phyloP scores from a whole-genome alignment of 495 filamentous ascomycete species.

The Aspergillus sparsus region DNA sequence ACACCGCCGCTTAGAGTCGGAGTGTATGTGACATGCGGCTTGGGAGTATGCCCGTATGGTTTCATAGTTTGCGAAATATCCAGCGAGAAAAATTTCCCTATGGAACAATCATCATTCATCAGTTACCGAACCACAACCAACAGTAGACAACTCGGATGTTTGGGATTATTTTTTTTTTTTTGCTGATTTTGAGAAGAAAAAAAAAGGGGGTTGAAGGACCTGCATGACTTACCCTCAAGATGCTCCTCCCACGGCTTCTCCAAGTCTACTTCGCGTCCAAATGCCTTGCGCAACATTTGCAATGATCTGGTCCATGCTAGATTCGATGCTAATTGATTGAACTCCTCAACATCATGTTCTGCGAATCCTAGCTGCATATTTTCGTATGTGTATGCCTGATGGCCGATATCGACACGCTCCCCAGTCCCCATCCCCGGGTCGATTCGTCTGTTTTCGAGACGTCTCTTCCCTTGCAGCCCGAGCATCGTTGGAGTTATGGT shows the following conservation, averaged over 20 bases:
- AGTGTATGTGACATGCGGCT: constrained; percentile 57
- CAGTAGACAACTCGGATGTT: too few species aligned
- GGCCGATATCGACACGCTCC: constrained; percentile 41
- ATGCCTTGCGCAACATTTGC: constrained; percentile 53
- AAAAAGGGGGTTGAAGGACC: neutral
- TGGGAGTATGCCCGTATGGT: constrained; percentile 50
- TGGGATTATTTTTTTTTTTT: too few species aligned
- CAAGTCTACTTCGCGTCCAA: constrained; percentile 59
- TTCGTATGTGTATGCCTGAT: constrained; percentile 51
- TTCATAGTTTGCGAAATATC: constrained; percentile 51
- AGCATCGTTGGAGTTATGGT: constrained; percentile 52
- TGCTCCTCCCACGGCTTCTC: constrained; percentile 63
- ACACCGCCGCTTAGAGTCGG: constrained; percentile 70
- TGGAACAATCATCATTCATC: neutral
- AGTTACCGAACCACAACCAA: neutral
- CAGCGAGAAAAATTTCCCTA: constrained; percentile 51
- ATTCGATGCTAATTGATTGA: constrained; percentile 51
- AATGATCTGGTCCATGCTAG: constrained; percentile 61
- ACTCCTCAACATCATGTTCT: constrained; percentile 52
- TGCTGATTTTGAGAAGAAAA: too few species aligned
- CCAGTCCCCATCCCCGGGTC: constrained; percentile 57
- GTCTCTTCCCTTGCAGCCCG: constrained; percentile 63
- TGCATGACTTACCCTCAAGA: constrained; percentile 47
- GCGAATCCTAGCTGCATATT: constrained; percentile 58
- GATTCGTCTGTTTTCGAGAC: constrained; percentile 48